These are phyloP conservation scores for Paspalum notatum DNA, from an alignment of 176 grass and related monocot genomes.

Conservation along the genomic window DNA sequence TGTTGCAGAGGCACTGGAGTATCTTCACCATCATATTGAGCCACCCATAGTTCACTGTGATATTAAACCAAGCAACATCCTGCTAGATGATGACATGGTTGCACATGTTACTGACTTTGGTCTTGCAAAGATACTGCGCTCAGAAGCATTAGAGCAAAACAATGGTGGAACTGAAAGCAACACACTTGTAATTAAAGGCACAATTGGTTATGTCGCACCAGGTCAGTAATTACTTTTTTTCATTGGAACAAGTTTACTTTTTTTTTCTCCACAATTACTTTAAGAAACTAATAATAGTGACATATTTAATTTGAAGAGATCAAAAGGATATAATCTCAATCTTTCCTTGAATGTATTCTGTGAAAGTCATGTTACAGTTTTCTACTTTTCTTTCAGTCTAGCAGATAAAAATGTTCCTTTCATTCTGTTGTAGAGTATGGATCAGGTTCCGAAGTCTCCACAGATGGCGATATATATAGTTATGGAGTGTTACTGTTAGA, in stretches of 20 bases:
- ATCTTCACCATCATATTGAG: constrained; percentile 30
- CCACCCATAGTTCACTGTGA: constrained; percentile 61
- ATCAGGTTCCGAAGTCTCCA: constrained; percentile 40
- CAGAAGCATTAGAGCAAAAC: constrained; percentile 3
- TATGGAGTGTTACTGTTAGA: constrained; percentile 52
- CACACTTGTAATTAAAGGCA: constrained; percentile 47
- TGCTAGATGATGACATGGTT: constrained; percentile 57
- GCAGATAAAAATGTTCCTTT: constrained; percentile 12
- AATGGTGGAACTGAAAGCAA: constrained; percentile 8
- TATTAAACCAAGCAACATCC: constrained; percentile 66
- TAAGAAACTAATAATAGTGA: too few species aligned
- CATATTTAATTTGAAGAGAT: too few species aligned
- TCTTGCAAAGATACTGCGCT: constrained; percentile 39
- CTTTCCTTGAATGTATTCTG: too few species aligned
- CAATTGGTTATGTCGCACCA: constrained; percentile 56
- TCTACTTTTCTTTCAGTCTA: too few species aligned
- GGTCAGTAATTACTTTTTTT: constrained; percentile 14
- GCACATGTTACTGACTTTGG: constrained; percentile 63
- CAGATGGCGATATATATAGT: constrained; percentile 46
- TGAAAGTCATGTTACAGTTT: too few species aligned
- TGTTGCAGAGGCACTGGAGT: constrained; percentile 38
- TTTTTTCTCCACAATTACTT: too few species aligned
- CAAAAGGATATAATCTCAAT: too few species aligned
- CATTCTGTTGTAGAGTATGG: constrained; percentile 44
- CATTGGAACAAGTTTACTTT: too few species aligned